phyloP scores from a whole-genome alignment of 1,139 yeast species.

The Dujonia santamariae region DNA sequence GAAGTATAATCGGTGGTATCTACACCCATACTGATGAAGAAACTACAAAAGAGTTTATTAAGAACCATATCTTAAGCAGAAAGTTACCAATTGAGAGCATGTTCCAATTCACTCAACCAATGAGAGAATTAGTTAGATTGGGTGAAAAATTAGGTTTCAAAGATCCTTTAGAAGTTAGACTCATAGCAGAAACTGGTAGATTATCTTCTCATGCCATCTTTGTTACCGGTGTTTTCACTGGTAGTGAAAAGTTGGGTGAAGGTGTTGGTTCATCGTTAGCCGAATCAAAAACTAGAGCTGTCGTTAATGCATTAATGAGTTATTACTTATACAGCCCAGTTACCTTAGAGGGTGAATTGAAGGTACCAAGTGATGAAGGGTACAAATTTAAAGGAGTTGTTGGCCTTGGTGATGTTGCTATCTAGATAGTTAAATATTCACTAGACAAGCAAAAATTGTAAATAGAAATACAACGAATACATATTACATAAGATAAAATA shows the following conservation, averaged over 20 bases:
- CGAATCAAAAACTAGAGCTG: conserved; percentile 92
- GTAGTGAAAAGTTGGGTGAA: conserved; percentile 82
- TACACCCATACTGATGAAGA: conserved; percentile 65
- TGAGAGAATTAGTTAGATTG: conserved; percentile 75
- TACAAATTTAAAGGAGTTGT: conserved; percentile 47
- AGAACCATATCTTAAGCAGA: conserved; percentile 72
- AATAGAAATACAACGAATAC: no score
- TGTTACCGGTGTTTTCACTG: conserved; percentile 89
- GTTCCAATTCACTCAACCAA: conserved; percentile 82
- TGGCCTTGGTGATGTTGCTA: conserved; percentile 55
- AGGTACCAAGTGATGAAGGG: conserved; percentile 57
- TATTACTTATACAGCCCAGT: conserved; percentile 91
- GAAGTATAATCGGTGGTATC: conserved; percentile 70
- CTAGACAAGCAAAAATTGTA: no score
- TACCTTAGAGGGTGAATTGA: conserved; percentile 39
- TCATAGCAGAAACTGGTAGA: conserved; percentile 93
- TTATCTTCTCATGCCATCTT: conserved; percentile 78
- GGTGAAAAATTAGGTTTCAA: conserved; percentile 77
- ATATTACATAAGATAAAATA: no score
- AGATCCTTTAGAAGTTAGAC: conserved; percentile 69
- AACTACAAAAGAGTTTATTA: conserved; percentile 61
- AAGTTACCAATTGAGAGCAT: conserved; percentile 68
- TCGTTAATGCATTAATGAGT: conserved; percentile 84
- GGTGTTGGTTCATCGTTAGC: conserved; percentile 90
- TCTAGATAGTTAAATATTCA: conserved; percentile 25